These are phyloP conservation scores for Lachancea thermotolerans DNA, from an alignment of 805 yeast species.

Conservation along the genomic window DNA sequence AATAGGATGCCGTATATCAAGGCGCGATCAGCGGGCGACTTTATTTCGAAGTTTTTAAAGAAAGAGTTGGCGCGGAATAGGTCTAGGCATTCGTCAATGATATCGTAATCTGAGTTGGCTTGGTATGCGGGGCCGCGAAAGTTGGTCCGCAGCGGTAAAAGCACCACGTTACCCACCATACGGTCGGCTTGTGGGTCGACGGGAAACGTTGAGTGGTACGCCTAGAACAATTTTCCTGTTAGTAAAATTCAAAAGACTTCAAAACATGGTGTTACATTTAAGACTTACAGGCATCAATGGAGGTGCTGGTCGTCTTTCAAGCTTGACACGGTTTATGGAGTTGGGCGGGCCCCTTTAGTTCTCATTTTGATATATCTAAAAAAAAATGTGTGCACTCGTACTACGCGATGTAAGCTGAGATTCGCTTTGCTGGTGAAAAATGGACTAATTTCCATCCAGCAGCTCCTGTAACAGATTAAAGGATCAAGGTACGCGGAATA, in stretches of 20 bases:
- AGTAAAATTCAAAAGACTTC: not conserved
- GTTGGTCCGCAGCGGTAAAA: conserved; percentile 79
- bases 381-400: not conserved
- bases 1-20: conserved; percentile 89
- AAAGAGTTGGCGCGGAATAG: conserved; percentile 93
- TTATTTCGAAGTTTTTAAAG: conserved; percentile 94
- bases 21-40: conserved; percentile 89
- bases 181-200: conserved; percentile 55
- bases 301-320: not conserved
- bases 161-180: conserved; percentile 68
- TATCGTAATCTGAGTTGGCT: conserved; percentile 69
- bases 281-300: not conserved
- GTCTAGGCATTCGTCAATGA: conserved; percentile 85
- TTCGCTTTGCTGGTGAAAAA: not conserved
- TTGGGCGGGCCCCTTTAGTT: not conserved
- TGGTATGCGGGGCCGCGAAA: conserved; percentile 92
- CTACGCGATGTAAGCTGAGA: too few species aligned
- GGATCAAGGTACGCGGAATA: not conserved
- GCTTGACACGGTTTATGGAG: not conserved
- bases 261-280: not conserved
- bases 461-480: not conserved
- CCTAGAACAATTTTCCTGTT: conserved; percentile 29
- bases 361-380: not conserved
- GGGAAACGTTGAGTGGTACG: conserved; percentile 74
- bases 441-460: not conserved